Percentiles rank a stretch among this genome's conserved stretches.
Conservation (phyloP, 306 rosid genomes). For the Geum urbanum region DNA sequence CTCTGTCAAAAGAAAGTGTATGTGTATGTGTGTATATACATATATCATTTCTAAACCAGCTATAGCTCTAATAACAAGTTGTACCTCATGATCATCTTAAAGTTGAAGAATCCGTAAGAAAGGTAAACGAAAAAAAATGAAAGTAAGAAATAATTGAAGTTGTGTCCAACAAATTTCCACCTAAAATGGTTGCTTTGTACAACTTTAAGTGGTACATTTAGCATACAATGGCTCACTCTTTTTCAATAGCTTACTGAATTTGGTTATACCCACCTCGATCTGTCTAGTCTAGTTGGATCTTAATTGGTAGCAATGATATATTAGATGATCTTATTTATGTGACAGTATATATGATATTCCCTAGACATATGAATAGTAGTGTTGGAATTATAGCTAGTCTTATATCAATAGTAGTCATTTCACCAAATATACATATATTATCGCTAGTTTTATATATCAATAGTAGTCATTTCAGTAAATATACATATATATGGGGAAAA, state of each 20-base stretch:
- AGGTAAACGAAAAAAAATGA: not conserved
- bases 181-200: not conserved
- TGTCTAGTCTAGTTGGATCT: not conserved
- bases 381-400: too few relatives aligned
- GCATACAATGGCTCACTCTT: not conserved
- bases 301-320: slow-evolving; percentile 1
- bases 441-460: not conserved
- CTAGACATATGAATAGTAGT: not conserved
- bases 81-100: not conserved
- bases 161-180: not conserved
- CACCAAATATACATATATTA: not conserved
- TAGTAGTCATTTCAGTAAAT: too few relatives aligned
- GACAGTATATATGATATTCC: not conserved
- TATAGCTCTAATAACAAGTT: too few relatives aligned
- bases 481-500: too few relatives aligned
- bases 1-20: too few relatives aligned
- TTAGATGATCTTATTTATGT: not conserved
- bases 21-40: too few relatives aligned
- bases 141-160: not conserved
- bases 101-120: not conserved
- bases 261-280: not conserved
- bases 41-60: too few relatives aligned
- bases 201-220: not conserved
- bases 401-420: not conserved
- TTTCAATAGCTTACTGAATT: slow-evolving; percentile 10